A percentile compares a stretch with the other conserved stretches of the same genome.
Conservation (phyloP, 306 rosid species). For the Cicer chorassanicum region DNA sequence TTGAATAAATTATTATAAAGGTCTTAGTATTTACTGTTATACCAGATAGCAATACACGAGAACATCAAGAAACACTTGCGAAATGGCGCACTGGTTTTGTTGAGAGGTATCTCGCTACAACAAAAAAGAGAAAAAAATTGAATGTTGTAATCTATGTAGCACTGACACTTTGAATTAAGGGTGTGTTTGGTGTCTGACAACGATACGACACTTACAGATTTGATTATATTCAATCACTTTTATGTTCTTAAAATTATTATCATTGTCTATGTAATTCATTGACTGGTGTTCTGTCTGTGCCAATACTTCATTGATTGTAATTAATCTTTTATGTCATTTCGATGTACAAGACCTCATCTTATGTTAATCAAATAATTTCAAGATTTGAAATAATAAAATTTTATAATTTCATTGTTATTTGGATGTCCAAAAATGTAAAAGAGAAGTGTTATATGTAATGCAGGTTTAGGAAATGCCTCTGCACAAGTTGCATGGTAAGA, state of each 20-base stretch:
- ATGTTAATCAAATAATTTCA: constrained; percentile 20
- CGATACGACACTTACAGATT: too few relatives aligned
- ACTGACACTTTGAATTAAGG: too few relatives aligned
- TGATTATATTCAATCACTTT: too few relatives aligned
- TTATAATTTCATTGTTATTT: neutral
- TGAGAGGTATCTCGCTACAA: constrained; percentile 24
- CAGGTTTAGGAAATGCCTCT: neutral
- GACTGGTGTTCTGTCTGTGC: too few relatives aligned
- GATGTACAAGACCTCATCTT: constrained; percentile 15
- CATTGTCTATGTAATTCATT: too few relatives aligned
- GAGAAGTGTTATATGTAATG: neutral
- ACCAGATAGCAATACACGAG: constrained; percentile 30
- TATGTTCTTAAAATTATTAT: too few relatives aligned
- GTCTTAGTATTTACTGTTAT: constrained; percentile 21
- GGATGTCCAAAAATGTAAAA: neutral
- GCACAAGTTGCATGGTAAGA: too few relatives aligned
- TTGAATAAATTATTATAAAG: constrained; percentile 56
- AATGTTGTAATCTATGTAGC: neutral
- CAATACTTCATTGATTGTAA: neutral
- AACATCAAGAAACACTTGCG: neutral
- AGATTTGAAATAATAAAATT: neutral
- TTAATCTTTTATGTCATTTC: neutral
- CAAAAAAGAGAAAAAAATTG: neutral
- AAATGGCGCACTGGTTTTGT: too few relatives aligned
- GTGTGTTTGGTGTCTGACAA: too few relatives aligned